Evolutionary conservation across 371 early-diverging fungal genomes (phyloP).

Genomic region (Rhizopus microsporus): DNA sequence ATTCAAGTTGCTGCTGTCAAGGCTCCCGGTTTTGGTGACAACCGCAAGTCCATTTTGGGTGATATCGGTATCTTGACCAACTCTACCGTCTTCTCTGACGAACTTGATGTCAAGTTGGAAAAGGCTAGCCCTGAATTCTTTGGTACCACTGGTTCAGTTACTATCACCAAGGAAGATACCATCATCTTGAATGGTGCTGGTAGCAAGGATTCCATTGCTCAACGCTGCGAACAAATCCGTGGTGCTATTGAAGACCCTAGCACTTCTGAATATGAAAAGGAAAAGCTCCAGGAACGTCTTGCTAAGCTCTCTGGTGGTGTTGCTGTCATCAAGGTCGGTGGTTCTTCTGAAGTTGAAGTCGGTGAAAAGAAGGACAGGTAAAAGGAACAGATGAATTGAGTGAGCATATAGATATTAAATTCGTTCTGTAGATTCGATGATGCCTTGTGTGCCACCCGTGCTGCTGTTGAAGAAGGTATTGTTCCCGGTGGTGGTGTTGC

Average conservation of each 20-base stretch:
- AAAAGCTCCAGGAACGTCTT: slow-evolving; percentile 97
- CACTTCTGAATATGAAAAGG: slow-evolving; percentile 95
- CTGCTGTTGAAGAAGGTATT: slow-evolving; percentile 98
- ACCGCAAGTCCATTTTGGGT: slow-evolving; percentile 96
- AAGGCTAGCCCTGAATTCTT: slow-evolving; percentile 87
- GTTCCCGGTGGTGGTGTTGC: slow-evolving; percentile 98
- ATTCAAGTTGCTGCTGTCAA: slow-evolving; percentile 96
- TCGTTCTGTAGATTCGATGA: slow-evolving; percentile 75
- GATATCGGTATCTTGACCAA: slow-evolving; percentile 96
- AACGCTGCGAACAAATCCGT: slow-evolving; percentile 96
- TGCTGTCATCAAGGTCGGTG: slow-evolving; percentile 98
- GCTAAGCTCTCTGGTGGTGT: slow-evolving; percentile 98
- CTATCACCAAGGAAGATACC: slow-evolving; percentile 98
- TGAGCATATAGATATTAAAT: neutral
- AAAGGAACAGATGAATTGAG: neutral
- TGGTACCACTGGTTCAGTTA: slow-evolving; percentile 85
- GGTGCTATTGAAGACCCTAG: slow-evolving; percentile 77
- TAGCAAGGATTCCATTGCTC: slow-evolving; percentile 79
- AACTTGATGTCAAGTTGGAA: slow-evolving; percentile 94
- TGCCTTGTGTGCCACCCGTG: slow-evolving; percentile 97
- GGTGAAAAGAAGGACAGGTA: slow-evolving; percentile 98
- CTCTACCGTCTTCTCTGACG: slow-evolving; percentile 93
- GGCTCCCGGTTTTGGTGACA: slow-evolving; percentile 99
- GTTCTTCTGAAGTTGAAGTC: slow-evolving; percentile 96
- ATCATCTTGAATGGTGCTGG: slow-evolving; percentile 95